Evolutionary conservation across 1,284 basidiomycete species (phyloP).

Genomic region (Pisolithus thermaeus): DNA sequence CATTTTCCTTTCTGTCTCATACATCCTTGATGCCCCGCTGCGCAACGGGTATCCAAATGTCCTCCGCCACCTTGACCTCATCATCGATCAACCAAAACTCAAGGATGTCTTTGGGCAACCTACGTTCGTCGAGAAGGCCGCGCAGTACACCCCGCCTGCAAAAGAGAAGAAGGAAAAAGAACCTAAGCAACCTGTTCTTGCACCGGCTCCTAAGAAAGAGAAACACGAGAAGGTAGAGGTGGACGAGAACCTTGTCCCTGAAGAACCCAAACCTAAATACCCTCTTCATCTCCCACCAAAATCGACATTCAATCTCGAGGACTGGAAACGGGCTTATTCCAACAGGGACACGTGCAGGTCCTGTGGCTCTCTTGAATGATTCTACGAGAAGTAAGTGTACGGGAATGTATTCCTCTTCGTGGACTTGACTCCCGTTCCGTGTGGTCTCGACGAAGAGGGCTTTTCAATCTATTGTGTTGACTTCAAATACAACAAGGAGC

Average conservation of each 20-base stretch:
- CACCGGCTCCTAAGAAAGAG: conserved; percentile 52
- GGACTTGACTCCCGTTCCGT: conserved; percentile 23
- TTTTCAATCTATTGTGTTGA: conserved; percentile 91
- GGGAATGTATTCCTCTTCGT: conserved; percentile 9
- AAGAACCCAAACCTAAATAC: conserved; percentile 84
- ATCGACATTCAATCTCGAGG: conserved; percentile 90
- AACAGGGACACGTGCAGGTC: conserved; percentile 90
- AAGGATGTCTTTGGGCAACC: conserved; percentile 60
- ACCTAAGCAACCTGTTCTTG: conserved; percentile 30
- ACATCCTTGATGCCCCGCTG: conserved; percentile 58
- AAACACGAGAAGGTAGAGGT: conserved; percentile 56
- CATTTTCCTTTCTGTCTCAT: conserved; percentile 43
- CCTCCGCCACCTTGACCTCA: conserved; percentile 79
- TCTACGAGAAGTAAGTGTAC: conserved; percentile 78
- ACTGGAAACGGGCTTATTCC: conserved; percentile 97
- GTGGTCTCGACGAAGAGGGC: conserved; percentile 84
- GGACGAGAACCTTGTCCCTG: conserved; percentile 54
- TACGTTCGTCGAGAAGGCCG: conserved; percentile 65
- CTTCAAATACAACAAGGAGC: conserved; percentile 97
- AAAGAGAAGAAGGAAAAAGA: conserved; percentile 64
- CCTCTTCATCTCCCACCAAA: conserved; percentile 91
- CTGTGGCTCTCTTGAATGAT: conserved; percentile 76
- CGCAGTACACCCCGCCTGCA: conserved; percentile 69
- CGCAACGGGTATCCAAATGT: conserved; percentile 73
- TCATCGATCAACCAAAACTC: conserved; percentile 78